phyloP scores from a whole-genome alignment of 179 eudicot species.

The Amaranthus tricolor region DNA sequence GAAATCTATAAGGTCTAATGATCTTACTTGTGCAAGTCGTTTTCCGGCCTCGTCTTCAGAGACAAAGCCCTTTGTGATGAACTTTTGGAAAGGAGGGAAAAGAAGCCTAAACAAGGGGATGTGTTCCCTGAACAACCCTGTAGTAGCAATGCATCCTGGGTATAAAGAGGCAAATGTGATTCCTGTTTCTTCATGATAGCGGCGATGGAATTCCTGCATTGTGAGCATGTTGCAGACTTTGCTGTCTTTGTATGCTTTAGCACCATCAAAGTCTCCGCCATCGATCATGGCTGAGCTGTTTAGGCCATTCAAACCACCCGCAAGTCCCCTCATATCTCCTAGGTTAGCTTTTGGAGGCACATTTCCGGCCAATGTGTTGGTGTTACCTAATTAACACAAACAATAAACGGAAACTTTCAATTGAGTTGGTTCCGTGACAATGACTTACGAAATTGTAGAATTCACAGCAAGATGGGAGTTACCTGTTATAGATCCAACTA shows the following conservation, averaged over 20 bases:
- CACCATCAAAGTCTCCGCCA: constrained; percentile 87
- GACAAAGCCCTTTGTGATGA: constrained; percentile 74
- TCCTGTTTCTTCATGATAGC: constrained; percentile 69
- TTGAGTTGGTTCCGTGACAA: no score
- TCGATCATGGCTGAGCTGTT: constrained; percentile 80
- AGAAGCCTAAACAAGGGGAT: constrained; percentile 70
- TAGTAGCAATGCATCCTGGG: constrained; percentile 83
- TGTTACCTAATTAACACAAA: constrained; percentile 49
- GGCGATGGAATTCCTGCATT: constrained; percentile 74
- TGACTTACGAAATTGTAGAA: no score
- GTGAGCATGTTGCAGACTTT: constrained; percentile 91
- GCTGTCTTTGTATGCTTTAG: constrained; percentile 86
- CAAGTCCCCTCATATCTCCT: constrained; percentile 75
- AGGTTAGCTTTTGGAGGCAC: constrained; percentile 83
- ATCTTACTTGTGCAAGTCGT: constrained; percentile 65
- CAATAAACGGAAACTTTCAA: neutral
- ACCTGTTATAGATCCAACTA: constrained; percentile 87
- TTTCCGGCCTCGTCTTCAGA: constrained; percentile 78
- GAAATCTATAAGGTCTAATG: neutral
- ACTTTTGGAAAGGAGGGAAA: constrained; percentile 85
- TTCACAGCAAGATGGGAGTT: neutral
- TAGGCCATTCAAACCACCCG: constrained; percentile 62
- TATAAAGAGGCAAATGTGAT: constrained; percentile 70
- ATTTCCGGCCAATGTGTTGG: constrained; percentile 80
- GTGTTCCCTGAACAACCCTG: constrained; percentile 86